Evolutionary conservation across 768 basidiomycete species (phyloP).

Genomic region (Plicaturopsis crispa): DNA sequence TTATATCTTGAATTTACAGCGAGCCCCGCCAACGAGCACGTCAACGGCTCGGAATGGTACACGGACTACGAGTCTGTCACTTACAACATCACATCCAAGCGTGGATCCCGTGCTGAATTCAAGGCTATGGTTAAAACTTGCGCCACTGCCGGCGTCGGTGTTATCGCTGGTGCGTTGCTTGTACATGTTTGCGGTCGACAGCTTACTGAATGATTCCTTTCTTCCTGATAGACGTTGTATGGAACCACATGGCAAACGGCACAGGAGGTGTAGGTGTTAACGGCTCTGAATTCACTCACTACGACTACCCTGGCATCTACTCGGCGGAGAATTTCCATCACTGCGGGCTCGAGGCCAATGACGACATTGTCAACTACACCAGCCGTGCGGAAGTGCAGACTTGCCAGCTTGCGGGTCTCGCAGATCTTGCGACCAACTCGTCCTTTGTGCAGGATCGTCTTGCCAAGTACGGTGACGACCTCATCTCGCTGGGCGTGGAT

Average conservation of each 20-base stretch:
- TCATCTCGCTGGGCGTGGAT: constrained; percentile 54
- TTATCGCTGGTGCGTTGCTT: constrained; percentile 33
- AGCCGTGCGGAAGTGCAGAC: constrained; percentile 51
- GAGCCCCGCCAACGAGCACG: constrained; percentile 51
- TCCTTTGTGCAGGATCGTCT: constrained; percentile 45
- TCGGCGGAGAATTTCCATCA: constrained; percentile 32
- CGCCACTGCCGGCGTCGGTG: constrained; percentile 47
- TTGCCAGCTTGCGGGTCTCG: constrained; percentile 42
- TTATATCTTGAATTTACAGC: constrained; percentile 15
- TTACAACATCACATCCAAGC: constrained; percentile 58
- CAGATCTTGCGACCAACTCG: constrained; percentile 54
- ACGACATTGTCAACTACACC: constrained; percentile 48
- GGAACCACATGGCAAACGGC: constrained; percentile 61
- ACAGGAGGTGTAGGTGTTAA: constrained; percentile 43
- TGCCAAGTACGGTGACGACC: constrained; percentile 50
- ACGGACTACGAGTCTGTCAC: constrained; percentile 68
- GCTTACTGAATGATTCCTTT: not conserved
- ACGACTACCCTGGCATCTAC: constrained; percentile 45
- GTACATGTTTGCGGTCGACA: not conserved
- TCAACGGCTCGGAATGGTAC: constrained; percentile 54
- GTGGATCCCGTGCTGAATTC: constrained; percentile 49
- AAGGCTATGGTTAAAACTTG: constrained; percentile 40
- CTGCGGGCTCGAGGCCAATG: constrained; percentile 36
- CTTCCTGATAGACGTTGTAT: constrained; percentile 36
- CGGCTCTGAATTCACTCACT: constrained; percentile 47